Evolutionary conservation across 257 asterid species (phyloP).

Genomic region (Solanum tarijense): DNA sequence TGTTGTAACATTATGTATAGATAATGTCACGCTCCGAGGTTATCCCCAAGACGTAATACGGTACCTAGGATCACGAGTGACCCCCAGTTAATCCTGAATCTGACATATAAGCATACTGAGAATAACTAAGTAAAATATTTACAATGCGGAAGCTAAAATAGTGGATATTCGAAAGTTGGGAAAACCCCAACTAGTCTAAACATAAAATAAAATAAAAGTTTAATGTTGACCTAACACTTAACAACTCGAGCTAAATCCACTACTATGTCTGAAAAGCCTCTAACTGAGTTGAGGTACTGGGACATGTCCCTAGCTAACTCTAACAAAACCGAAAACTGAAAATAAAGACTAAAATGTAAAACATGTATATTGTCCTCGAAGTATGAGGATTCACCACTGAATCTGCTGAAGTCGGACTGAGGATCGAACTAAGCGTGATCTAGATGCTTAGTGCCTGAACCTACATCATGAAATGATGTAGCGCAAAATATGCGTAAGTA

Average conservation of each 20-base stretch:
- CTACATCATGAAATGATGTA: background rate
- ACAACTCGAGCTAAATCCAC: no score
- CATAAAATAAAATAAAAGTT: no score
- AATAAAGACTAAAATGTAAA: background rate
- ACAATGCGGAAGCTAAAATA: background rate
- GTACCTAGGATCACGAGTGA: background rate
- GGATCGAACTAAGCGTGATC: background rate
- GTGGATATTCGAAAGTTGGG: background rate
- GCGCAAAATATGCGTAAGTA: background rate
- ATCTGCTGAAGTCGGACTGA: background rate
- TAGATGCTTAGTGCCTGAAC: background rate
- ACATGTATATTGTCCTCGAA: background rate
- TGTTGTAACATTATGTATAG: background rate
- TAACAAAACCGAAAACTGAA: background rate
- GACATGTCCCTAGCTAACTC: background rate
- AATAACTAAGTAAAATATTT: background rate
- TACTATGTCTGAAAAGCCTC: background rate
- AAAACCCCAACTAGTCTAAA: no score
- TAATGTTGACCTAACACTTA: background rate
- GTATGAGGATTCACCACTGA: background rate
- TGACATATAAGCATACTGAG: no score
- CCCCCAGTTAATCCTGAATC: background rate
- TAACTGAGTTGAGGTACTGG: no score
- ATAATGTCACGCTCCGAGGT: background rate
- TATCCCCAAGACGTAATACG: background rate